A percentile compares a stretch with the other conserved stretches of the same genome.
Conservation (phyloP, 2,329 filamentous ascomycete genomes). For the Fusarium goolgardi region DNA sequence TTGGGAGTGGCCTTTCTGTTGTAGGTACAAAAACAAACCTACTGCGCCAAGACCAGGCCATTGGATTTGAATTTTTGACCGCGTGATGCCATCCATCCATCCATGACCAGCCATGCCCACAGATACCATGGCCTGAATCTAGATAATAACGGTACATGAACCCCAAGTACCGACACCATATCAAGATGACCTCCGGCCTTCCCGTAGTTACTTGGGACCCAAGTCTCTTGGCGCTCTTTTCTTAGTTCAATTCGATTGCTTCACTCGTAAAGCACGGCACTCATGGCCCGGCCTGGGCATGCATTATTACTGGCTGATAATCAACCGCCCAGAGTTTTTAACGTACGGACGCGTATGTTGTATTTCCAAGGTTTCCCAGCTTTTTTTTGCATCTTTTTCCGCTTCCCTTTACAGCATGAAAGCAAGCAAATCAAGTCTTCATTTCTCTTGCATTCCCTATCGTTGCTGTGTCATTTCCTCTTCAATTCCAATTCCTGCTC, state of each 20-base stretch:
- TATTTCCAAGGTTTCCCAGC: constrained; percentile 21
- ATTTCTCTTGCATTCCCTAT: constrained; percentile 32
- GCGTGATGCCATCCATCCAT: constrained; percentile 25
- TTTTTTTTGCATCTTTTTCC: background rate
- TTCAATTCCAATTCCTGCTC: constrained; percentile 12
- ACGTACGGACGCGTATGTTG: constrained; percentile 22
- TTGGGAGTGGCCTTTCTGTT: background rate
- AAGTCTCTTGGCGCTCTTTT: constrained; percentile 21
- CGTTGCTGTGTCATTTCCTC: constrained; percentile 24
- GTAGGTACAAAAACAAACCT: background rate
- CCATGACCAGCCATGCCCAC: background rate
- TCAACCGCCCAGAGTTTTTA: background rate
- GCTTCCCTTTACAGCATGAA: background rate
- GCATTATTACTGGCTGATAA: constrained; percentile 27
- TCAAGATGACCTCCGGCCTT: background rate
- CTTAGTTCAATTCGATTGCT: constrained; percentile 1
- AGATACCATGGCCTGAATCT: background rate
- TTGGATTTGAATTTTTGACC: constrained; percentile 12
- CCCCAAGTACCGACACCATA: constrained; percentile 4
- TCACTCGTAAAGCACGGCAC: constrained; percentile 19
- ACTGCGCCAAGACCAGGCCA: constrained; percentile 29
- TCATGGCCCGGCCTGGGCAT: constrained; percentile 14
- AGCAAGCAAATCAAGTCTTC: background rate
- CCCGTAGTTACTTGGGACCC: constrained; percentile 9
- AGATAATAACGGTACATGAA: constrained; percentile 6